phyloP scores from a whole-genome alignment of 2,329 filamentous ascomycete genomes.

The Trichophyton schoenleinii region DNA sequence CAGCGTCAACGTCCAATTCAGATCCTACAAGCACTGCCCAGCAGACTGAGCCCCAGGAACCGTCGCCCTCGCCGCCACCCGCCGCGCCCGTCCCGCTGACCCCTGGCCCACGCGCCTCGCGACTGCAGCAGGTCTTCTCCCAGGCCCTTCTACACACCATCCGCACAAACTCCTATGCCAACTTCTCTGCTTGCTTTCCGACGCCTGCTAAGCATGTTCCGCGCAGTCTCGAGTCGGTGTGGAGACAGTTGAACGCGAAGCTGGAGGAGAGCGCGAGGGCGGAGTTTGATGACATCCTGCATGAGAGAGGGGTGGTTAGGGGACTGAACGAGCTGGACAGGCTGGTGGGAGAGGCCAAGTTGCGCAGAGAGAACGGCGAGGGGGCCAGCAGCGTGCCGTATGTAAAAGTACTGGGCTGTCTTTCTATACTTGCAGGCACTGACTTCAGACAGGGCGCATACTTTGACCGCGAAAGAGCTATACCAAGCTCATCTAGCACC shows the following conservation, averaged over 20 bases:
- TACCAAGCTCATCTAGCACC: constrained; percentile 48
- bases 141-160: constrained; percentile 48
- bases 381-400: constrained; percentile 35
- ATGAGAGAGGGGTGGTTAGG: constrained; percentile 43
- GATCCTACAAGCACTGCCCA: neutral
- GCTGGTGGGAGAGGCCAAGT: constrained; percentile 46
- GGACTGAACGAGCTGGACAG: constrained; percentile 50
- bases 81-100: constrained; percentile 42
- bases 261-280: constrained; percentile 45
- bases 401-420: constrained; percentile 18
- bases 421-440: neutral
- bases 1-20: neutral
- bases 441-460: constrained; percentile 40
- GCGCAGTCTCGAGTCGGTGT: constrained; percentile 43
- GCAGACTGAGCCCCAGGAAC: constrained; percentile 9
- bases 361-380: constrained; percentile 36
- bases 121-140: constrained; percentile 48
- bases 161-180: constrained; percentile 48
- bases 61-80: constrained; percentile 40
- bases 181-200: constrained; percentile 52
- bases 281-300: constrained; percentile 50
- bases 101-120: constrained; percentile 48
- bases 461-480: constrained; percentile 43
- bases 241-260: constrained; percentile 46
- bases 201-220: constrained; percentile 48